Evolutionary conservation across 352 stramenopile species (phyloP).

Genomic region (Pythium graminicola): DNA sequence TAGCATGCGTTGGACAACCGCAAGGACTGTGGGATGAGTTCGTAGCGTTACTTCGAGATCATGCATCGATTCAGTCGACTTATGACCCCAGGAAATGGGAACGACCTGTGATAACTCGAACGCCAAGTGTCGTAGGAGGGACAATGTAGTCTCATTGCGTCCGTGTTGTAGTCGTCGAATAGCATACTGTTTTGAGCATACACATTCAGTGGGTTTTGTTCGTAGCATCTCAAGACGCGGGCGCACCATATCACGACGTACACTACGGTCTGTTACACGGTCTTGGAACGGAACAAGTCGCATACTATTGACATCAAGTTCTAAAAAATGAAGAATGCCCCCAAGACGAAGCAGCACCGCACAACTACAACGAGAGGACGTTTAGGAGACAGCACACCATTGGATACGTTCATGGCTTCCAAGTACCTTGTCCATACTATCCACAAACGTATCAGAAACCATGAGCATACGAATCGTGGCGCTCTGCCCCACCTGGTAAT

Average conservation of each 20-base stretch:
- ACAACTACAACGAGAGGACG: conserved; percentile 9
- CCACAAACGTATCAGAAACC: neutral
- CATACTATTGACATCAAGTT: conserved; percentile 19
- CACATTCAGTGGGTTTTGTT: neutral
- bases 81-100: conserved; percentile 28
- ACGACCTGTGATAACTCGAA: conserved; percentile 33
- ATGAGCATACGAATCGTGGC: neutral
- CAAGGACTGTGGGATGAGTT: neutral
- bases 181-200: conserved; percentile 35
- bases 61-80: neutral
- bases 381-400: neutral
- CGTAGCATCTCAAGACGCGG: neutral
- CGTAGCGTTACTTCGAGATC: neutral
- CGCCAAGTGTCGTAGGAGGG: conserved; percentile 26
- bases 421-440: conserved; percentile 33
- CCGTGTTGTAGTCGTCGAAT: conserved; percentile 38
- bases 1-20: conserved; percentile 4
- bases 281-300: conserved; percentile 17
- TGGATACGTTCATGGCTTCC: neutral
- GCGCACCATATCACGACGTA: conserved; percentile 14
- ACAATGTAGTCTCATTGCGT: conserved; percentile 15
- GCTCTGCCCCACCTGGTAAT: conserved; percentile 31
- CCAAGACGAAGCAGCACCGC: conserved; percentile 22
- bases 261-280: neutral
- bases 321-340: conserved; percentile 23